phyloP scores from a whole-genome alignment of 2,329 filamentous ascomycete genomes.

The Aspergillus sclerotialis region DNA sequence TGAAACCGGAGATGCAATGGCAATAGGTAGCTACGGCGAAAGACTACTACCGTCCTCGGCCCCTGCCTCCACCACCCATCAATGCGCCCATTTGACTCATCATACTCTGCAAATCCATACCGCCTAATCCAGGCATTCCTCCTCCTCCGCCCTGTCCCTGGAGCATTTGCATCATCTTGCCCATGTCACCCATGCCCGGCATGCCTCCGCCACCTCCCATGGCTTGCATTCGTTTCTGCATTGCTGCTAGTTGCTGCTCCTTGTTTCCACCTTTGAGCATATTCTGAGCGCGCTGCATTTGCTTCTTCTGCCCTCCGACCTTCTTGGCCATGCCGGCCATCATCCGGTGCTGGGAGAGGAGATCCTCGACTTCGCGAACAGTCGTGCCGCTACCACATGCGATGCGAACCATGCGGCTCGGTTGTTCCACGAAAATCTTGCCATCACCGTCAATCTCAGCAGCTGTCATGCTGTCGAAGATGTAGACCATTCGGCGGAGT shows the following conservation, averaged over 20 bases:
- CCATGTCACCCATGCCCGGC: slow-evolving; percentile 72
- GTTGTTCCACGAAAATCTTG: slow-evolving; percentile 88
- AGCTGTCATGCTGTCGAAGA: slow-evolving; percentile 95
- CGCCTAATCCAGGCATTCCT: slow-evolving; percentile 54
- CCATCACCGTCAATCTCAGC: slow-evolving; percentile 94
- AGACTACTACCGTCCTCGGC: slow-evolving; percentile 24
- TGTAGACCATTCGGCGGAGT: slow-evolving; percentile 97
- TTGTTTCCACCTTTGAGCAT: slow-evolving; percentile 89
- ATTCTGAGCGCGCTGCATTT: slow-evolving; percentile 89
- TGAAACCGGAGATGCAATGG: slow-evolving; percentile 11
- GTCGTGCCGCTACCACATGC: slow-evolving; percentile 84
- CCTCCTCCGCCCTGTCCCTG: slow-evolving; percentile 64
- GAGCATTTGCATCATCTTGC: slow-evolving; percentile 97
- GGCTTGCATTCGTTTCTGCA: slow-evolving; percentile 90
- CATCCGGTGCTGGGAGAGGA: slow-evolving; percentile 96
- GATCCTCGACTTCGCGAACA: slow-evolving; percentile 88
- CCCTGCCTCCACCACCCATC: slow-evolving; percentile 39
- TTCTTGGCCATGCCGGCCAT: slow-evolving; percentile 99
- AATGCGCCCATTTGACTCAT: slow-evolving; percentile 67
- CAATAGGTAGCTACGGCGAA: slow-evolving; percentile 4
- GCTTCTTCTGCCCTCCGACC: slow-evolving; percentile 96
- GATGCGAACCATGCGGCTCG: slow-evolving; percentile 84
- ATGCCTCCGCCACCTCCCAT: slow-evolving; percentile 79
- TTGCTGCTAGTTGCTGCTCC: slow-evolving; percentile 86
- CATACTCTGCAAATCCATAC: slow-evolving; percentile 64